phyloP scores from a whole-genome alignment of 2,329 filamentous ascomycete species.

The Chaetomium globosum region DNA sequence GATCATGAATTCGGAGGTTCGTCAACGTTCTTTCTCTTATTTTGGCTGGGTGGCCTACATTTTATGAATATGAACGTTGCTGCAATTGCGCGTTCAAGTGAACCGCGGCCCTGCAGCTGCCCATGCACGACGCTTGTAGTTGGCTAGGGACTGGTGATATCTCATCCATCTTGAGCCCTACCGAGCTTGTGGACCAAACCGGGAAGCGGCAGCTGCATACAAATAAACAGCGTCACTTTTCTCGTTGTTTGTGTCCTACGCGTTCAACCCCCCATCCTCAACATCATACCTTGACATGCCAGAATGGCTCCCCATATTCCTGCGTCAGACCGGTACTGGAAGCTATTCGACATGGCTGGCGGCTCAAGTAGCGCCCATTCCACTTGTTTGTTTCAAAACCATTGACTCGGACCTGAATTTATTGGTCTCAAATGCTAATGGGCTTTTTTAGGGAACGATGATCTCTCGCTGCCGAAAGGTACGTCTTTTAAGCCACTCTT shows the following conservation, averaged over 20 bases:
- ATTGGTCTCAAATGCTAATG: constrained; percentile 39
- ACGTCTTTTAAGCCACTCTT: constrained; percentile 35
- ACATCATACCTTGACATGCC: not conserved
- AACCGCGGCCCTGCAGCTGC: constrained; percentile 1
- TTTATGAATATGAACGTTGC: not conserved
- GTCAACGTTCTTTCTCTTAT: constrained; percentile 37
- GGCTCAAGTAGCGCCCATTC: not conserved
- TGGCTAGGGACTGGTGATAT: constrained; percentile 3
- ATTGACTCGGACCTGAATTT: not conserved
- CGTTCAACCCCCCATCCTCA: not conserved
- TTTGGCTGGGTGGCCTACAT: not conserved
- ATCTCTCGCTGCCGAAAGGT: constrained; percentile 68
- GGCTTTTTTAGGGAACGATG: constrained; percentile 57
- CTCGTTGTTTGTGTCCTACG: not conserved
- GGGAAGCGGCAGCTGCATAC: constrained; percentile 2
- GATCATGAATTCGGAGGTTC: constrained; percentile 67
- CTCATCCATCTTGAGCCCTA: not conserved
- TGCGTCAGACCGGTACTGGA: constrained; percentile 19
- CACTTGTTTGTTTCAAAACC: not conserved
- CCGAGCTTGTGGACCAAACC: not conserved
- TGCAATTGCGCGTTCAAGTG: constrained; percentile 20
- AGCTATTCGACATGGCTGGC: not conserved
- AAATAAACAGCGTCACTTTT: not conserved
- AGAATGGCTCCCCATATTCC: constrained; percentile 5
- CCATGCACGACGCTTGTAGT: not conserved